Base-by-base conservation (phyloP, 73 alveolate genomes). In the Symbiodinium pilosum region DNA sequence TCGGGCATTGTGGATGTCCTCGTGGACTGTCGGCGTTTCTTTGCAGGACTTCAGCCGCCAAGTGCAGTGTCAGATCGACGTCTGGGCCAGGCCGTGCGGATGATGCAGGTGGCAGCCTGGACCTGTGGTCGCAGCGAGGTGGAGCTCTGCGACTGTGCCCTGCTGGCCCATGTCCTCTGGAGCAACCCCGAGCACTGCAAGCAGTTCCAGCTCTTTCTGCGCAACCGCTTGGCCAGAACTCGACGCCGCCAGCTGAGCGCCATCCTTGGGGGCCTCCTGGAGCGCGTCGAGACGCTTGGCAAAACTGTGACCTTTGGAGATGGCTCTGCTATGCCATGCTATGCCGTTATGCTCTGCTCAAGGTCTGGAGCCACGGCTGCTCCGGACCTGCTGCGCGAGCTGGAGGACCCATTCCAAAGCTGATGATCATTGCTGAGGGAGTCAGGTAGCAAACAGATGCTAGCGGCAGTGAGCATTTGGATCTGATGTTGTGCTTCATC, bases 81-180 rank as follows among this genome's bases (percentile, higher is more conserved):
- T 9, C 47, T 93, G 54, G 98, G 98, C 21, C 98, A 93, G 43
- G 92, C 98, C 26, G 98, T 52, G 83, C 98, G 98, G 36, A 77
- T 93, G 98, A 32, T 93, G 43, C 98, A 93, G 71, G 85, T 77
- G n/a, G 88, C 26, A 12, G 85, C 85, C 85, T 36, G 43, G 44
- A 34, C 44, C 85, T 73, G 85, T 30, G 85, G 85, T 1, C 43
- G 85, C 16, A n/a, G 30, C 30, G 44, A 89, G 71, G 95, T 89
- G 71, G 95, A 89, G 75, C 34, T 89, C 73, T 59, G 86, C 87
- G 95, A 89, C 38, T 89, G 95, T 28, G 43, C 52, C n/a, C 42
- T 89, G 86, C 77, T 89, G 71, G 95, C 52, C 42, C 95, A 89
- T 14, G 95, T 68, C 39, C 40, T 68, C 38, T 75, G 86, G 86